Conservation (phyloP, 2,329 filamentous ascomycete genomes). For the Dactylellina cionopaga region DNA sequence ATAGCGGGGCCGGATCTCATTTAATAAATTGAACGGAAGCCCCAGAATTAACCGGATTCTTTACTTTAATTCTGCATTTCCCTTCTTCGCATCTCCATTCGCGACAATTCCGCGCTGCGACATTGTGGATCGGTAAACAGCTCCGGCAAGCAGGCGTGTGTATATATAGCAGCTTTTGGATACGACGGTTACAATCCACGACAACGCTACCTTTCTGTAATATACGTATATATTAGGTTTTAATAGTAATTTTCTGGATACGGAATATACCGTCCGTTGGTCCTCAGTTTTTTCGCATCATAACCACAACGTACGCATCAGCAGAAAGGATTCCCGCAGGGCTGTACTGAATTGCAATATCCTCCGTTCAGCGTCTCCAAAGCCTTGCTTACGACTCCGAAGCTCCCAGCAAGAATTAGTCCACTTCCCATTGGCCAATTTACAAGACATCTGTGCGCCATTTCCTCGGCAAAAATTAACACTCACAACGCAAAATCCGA, state of each 20-base stretch:
- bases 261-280: neutral
- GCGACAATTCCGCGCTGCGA: too few relatives aligned
- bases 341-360: too few relatives aligned
- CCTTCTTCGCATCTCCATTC: too few relatives aligned
- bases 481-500: slow-evolving; percentile 23
- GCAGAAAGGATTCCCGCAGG: slow-evolving; percentile 3
- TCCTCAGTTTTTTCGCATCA: neutral
- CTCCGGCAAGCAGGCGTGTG: slow-evolving; percentile 11
- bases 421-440: slow-evolving; percentile 29
- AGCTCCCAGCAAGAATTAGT: neutral
- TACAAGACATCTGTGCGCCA: slow-evolving; percentile 8
- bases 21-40: too few relatives aligned
- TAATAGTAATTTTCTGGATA: neutral
- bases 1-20: too few relatives aligned
- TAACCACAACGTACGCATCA: slow-evolving; percentile 19
- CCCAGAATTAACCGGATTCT: too few relatives aligned
- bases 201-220: too few relatives aligned
- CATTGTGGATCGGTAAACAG: slow-evolving; percentile 22
- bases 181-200: too few relatives aligned
- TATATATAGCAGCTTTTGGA: too few relatives aligned
- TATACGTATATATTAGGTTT: too few relatives aligned
- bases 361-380: neutral
- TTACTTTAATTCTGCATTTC: too few relatives aligned
- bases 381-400: slow-evolving; percentile 25
- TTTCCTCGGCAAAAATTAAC: slow-evolving; percentile 35